A percentile compares a stretch with the other conserved stretches of the same genome.
Evolutionary conservation across 2,329 filamentous ascomycete genomes (phyloP).

Genomic region (Monilinia fructicola): DNA sequence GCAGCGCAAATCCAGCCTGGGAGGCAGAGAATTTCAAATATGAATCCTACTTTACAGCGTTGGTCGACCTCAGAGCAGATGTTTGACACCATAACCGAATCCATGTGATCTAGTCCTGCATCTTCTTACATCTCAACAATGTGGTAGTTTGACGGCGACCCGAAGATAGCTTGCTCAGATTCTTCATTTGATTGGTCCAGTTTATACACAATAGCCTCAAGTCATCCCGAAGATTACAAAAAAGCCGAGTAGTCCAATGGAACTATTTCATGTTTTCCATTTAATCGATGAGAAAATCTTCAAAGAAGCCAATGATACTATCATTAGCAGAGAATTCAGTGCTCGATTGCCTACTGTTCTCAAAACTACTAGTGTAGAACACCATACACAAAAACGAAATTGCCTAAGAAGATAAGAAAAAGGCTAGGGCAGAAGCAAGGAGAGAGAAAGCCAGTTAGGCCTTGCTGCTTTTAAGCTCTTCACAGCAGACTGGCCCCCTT

Average conservation of each 20-base stretch:
- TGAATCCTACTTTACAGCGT: neutral
- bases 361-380: neutral
- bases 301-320: neutral
- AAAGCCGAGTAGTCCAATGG: neutral
- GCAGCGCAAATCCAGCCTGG: neutral
- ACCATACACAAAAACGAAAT: neutral
- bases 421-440: neutral
- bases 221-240: too few species aligned
- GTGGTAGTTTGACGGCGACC: neutral
- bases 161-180: neutral
- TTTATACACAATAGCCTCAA: neutral
- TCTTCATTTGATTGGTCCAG: neutral
- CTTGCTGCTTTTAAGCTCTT: neutral
- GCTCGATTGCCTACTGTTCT: neutral
- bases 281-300: neutral
- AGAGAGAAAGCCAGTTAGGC: neutral
- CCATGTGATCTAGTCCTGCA: too few species aligned
- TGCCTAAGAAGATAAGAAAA: neutral
- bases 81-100: neutral
- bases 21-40: too few species aligned
- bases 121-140: neutral
- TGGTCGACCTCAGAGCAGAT: neutral
- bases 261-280: neutral
- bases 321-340: too few species aligned
- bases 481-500: too few species aligned